Evolutionary conservation across 495 filamentous ascomycete species (phyloP).

Genomic region (Aspergillus saccharolyticus): DNA sequence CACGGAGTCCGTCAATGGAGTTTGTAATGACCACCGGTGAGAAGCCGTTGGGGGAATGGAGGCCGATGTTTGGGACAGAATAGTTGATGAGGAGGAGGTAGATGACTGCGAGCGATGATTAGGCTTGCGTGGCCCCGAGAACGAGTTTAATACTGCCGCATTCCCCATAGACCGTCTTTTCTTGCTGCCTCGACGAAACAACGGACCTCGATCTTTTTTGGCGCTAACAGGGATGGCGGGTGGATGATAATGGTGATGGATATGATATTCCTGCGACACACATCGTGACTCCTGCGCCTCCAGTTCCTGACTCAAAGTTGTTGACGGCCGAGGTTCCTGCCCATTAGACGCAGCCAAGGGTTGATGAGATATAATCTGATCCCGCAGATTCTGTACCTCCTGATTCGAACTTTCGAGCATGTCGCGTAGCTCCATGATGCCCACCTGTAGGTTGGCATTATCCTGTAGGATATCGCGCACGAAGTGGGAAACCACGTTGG

Average conservation of each 20-base stretch:
- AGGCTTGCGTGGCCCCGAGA: slow-evolving; percentile 35
- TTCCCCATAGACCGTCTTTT: slow-evolving; percentile 61
- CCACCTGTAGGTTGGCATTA: slow-evolving; percentile 87
- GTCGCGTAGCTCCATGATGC: slow-evolving; percentile 83
- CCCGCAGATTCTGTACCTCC: slow-evolving; percentile 79
- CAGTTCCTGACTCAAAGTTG: slow-evolving; percentile 67
- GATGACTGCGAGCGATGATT: slow-evolving; percentile 39
- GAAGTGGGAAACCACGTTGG: slow-evolving; percentile 79
- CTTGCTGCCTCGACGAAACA: slow-evolving; percentile 51
- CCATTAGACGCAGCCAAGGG: slow-evolving; percentile 46
- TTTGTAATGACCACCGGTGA: slow-evolving; percentile 62
- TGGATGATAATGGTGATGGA: slow-evolving; percentile 89
- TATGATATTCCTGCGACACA: slow-evolving; percentile 71
- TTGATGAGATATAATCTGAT: slow-evolving; percentile 78
- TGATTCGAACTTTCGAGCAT: slow-evolving; percentile 91
- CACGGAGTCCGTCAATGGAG: slow-evolving; percentile 65
- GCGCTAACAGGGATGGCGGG: slow-evolving; percentile 29
- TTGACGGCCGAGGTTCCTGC: slow-evolving; percentile 23
- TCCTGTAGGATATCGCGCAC: slow-evolving; percentile 94
- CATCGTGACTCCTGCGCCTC: slow-evolving; percentile 46
- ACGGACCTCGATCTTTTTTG: slow-evolving; percentile 47
- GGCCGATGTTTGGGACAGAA: slow-evolving; percentile 59
- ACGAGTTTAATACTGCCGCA: slow-evolving; percentile 56
- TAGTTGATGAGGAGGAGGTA: slow-evolving; percentile 49
- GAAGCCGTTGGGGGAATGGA: slow-evolving; percentile 50